Evolutionary conservation across 805 yeast species (phyloP), one percentile per base, ranked within the genome.

Genomic region (Teunomyces lycoperdinae): DNA sequence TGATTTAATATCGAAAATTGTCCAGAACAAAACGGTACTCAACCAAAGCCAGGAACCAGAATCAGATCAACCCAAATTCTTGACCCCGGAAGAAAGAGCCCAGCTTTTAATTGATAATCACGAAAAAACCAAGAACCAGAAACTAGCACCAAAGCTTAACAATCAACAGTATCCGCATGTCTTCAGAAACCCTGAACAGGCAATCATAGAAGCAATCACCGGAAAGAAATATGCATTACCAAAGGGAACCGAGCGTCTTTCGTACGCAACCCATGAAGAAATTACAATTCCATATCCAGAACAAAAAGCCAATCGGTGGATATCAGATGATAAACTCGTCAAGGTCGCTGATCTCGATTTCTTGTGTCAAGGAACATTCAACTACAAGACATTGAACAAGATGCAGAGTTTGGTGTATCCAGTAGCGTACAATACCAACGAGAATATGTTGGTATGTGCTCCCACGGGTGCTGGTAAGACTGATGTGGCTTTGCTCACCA

Each of bases 381-480:
- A 84, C 28, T 94, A 94, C 64, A 74, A 79, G 49, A 78, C 87
- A 0, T 73, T 92, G 55, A 92, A 92, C 67, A 79, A 87, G 55
- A 87, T 94, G 78, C 99, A 92, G 67, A 85, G 96, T 13, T 73
- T 94, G 51, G 95, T 92, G 1, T 94, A 76, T 56, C 96, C 96
- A 0, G 89, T 91, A 10, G 98, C 96, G 0, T 94, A 92, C 63
- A 83, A 86, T 47, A 86, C 97, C 4, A 90, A 88, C 64, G 97
- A 92, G 58, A 92, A 92, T 60, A 88, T 94, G 96, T 71, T 91
- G 44, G 89, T 91, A 4, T 91, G 97, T 80, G 97, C 97, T 0
- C 97, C 97, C 1, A 91, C 97, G 0, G 97, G 97, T 76, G 96
- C 97, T 5, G 97, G 97, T 79, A 91, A 91, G 62, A 91, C 97